These are phyloP conservation scores for Jatropha multifida DNA, from an alignment of 441 rosid species.

Conservation along the genomic window DNA sequence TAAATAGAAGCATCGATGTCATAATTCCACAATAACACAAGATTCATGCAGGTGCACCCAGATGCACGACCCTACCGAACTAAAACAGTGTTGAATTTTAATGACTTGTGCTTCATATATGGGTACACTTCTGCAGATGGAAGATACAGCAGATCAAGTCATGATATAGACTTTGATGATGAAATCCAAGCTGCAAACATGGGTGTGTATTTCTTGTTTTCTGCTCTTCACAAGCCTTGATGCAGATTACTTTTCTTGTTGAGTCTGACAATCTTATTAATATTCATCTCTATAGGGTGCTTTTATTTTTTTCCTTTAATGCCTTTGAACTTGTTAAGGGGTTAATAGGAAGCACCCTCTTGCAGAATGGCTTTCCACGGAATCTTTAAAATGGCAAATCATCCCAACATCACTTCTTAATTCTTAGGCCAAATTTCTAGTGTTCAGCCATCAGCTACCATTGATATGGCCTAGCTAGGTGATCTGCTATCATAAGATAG, in stretches of 20 bases:
- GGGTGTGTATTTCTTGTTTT: conserved; percentile 39
- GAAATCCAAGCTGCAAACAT: conserved; percentile 51
- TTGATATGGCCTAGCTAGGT: too few relatives aligned
- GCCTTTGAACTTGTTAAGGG: not conserved
- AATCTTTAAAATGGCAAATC: not conserved
- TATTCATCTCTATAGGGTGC: not conserved
- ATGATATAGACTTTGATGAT: conserved; percentile 77
- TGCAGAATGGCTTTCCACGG: not conserved
- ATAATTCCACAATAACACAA: conserved; percentile 16
- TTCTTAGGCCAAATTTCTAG: too few relatives aligned
- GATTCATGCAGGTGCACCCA: conserved; percentile 63
- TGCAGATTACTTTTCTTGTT: not conserved
- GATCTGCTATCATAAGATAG: too few relatives aligned
- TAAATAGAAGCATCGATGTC: not conserved
- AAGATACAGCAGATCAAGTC: conserved; percentile 90
- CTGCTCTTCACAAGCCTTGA: conserved; percentile 4
- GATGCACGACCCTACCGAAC: conserved; percentile 73
- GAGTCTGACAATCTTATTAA: not conserved
- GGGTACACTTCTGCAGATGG: conserved; percentile 88
- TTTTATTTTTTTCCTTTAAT: not conserved
- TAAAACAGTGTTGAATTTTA: conserved; percentile 64
- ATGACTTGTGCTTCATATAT: conserved; percentile 71
- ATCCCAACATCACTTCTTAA: not conserved
- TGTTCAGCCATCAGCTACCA: too few relatives aligned
- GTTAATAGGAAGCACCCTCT: too few relatives aligned